phyloP scores from a whole-genome alignment of 768 basidiomycete species.

The Naematelia encephala region DNA sequence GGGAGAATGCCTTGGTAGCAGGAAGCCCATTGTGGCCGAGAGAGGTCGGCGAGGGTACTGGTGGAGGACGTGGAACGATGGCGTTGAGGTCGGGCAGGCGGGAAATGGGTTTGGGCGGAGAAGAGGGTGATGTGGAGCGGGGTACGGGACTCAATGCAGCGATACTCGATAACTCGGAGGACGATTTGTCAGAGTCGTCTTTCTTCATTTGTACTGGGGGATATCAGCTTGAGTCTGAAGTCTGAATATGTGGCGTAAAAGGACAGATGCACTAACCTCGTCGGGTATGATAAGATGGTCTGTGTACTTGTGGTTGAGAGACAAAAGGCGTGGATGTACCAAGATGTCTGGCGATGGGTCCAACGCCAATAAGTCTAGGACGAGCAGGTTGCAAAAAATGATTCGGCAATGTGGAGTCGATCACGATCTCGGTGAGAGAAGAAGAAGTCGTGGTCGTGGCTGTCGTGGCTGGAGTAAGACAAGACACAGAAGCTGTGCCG shows the following conservation, averaged over 20 bases:
- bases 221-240: no score
- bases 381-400: constrained; percentile 10
- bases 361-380: constrained; percentile 7
- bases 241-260: background rate
- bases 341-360: constrained; percentile 9
- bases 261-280: background rate
- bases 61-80: background rate
- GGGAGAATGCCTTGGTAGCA: constrained; percentile 27
- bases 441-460: background rate
- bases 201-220: background rate
- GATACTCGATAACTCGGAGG: background rate
- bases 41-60: background rate
- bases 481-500: background rate
- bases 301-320: background rate
- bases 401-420: constrained; percentile 2
- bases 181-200: background rate
- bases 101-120: background rate
- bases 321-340: background rate
- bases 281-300: background rate
- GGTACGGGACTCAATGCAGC: background rate
- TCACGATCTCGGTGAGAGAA: no score
- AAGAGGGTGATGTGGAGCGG: background rate
- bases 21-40: background rate
- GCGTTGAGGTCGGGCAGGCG: background rate
- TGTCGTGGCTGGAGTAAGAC: background rate